These are phyloP conservation scores for Tetrahymena malaccensis DNA, from an alignment of 73 alveolate species.

Conservation along the genomic window DNA sequence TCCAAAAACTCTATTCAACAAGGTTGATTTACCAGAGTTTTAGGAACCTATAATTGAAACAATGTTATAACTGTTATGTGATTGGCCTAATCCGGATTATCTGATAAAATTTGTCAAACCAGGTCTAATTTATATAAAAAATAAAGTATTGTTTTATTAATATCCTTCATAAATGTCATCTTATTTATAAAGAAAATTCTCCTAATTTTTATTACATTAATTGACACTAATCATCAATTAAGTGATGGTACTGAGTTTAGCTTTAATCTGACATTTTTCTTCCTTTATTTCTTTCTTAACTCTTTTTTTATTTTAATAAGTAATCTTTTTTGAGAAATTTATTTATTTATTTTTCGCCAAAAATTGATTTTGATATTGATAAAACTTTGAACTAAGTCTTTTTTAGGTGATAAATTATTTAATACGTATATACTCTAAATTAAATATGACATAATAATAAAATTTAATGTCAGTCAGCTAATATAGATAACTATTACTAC, in stretches of 20 bases:
- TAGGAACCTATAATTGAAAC: constrained; percentile 73
- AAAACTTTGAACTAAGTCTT: background rate
- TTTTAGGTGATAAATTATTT: background rate
- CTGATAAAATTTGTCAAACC: background rate
- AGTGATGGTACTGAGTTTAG: background rate
- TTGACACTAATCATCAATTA: background rate
- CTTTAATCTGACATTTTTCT: background rate
- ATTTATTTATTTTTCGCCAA: background rate
- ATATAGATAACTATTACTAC: background rate
- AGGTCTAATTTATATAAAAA: background rate
- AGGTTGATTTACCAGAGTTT: constrained; percentile 66
- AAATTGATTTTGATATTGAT: background rate
- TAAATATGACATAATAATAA: background rate
- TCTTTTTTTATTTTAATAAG: background rate
- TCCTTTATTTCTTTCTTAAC: background rate
- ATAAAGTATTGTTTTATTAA: background rate
- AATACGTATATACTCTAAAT: background rate
- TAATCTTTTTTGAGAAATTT: background rate
- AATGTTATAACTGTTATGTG: constrained; percentile 56
- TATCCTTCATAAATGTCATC: background rate
- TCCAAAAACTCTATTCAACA: constrained; percentile 58
- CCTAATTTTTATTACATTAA: background rate
- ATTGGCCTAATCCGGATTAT: constrained; percentile 7
- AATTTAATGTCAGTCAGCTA: background rate
- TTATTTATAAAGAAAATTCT: background rate